Base-by-base conservation (phyloP, 352 stramenopile genomes). In the Globisporangium nagaii region DNA sequence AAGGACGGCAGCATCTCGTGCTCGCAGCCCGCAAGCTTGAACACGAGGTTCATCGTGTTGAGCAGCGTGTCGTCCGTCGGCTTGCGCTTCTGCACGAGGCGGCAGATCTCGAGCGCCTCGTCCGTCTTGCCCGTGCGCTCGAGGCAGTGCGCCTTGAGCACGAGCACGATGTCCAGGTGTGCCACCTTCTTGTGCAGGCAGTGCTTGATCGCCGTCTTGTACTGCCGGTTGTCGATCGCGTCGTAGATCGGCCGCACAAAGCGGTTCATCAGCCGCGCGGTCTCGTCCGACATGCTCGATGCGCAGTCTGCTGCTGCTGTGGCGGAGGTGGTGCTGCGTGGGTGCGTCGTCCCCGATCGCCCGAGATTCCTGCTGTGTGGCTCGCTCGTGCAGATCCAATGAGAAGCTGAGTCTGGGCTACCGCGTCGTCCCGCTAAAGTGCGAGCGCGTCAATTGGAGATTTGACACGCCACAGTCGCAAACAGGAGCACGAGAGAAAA, bases 241-340 rank as follows among this genome's bases (percentile, higher is more conserved):
- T 91, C 79, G 74, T 94, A 94, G 56, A 94, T 94, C 32, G 84
- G 84, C 10, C 77, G 75, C 64, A 94, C 71, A 58, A 81, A 87
- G 67, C 82, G 82, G 58, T 71, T 71, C 70, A 93, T 75, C 42
- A 86, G 51, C 27, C 79, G 68, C 62, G 64, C 53, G 22, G 47
- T 65, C 40, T 86, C 76, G 56, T 85, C 70, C 58, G 74, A 65
- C 79, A 88, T 86, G 17, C 4, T 44, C 24, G 25, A 17, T 40
- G 41, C 41, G 12, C 7, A 19, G 41, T 19, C 28, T 50, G 47
- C 41, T 40, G 36, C 35, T 58, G 55, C 15, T 19, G n/a, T 40
- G 12, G 42, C 19, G 6, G 40, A 13, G 6, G n/a, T 7, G n/a
- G n/a, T n/a, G n/a, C n/a, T n/a, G n/a, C n/a, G n/a, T n/a, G n/a